A percentile compares a stretch with the other conserved stretches of the same genome.
phyloP scores from a whole-genome alignment of 2,329 filamentous ascomycete species.

The Boeremia lycopersici region DNA sequence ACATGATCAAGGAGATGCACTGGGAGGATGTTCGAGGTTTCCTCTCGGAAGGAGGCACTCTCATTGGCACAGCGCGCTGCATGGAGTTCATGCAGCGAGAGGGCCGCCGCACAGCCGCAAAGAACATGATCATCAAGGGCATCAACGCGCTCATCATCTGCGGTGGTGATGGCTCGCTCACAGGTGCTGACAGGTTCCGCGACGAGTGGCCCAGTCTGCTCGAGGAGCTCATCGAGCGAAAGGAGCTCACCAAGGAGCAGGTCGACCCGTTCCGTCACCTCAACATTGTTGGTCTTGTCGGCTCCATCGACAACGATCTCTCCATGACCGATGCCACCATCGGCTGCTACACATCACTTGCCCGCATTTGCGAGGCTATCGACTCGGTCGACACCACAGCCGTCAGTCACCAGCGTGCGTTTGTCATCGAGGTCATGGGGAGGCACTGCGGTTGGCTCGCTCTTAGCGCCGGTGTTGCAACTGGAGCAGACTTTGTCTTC shows the following conservation, averaged over 20 bases:
- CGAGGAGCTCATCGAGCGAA: conserved; percentile 78
- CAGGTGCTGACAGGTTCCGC: conserved; percentile 92
- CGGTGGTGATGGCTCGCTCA: conserved; percentile 88
- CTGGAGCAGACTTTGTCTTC: conserved; percentile 95
- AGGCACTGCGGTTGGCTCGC: conserved; percentile 97
- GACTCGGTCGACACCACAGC: conserved; percentile 97
- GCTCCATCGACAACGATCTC: conserved; percentile 98
- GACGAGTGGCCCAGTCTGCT: conserved; percentile 89
- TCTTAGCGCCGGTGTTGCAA: conserved; percentile 93
- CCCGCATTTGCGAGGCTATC: conserved; percentile 92
- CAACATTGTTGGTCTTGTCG: conserved; percentile 95
- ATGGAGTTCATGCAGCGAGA: conserved; percentile 88
- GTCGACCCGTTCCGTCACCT: conserved; percentile 79
- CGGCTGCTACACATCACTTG: conserved; percentile 91
- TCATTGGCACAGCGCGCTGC: conserved; percentile 94
- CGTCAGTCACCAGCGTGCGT: conserved; percentile 90
- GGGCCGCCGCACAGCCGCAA: conserved; percentile 83
- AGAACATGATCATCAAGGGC: conserved; percentile 90
- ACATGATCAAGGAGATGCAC: conserved; percentile 83
- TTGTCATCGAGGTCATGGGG: conserved; percentile 96
- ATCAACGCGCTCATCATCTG: conserved; percentile 97
- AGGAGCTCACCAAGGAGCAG: conserved; percentile 73
- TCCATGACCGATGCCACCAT: conserved; percentile 97
- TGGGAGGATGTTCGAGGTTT: conserved; percentile 97
- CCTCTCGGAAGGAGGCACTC: conserved; percentile 89